A percentile compares a stretch with the other conserved stretches of the same genome.
phyloP scores from a whole-genome alignment of 2,329 filamentous ascomycete species.

The Cladosporium colombiae region DNA sequence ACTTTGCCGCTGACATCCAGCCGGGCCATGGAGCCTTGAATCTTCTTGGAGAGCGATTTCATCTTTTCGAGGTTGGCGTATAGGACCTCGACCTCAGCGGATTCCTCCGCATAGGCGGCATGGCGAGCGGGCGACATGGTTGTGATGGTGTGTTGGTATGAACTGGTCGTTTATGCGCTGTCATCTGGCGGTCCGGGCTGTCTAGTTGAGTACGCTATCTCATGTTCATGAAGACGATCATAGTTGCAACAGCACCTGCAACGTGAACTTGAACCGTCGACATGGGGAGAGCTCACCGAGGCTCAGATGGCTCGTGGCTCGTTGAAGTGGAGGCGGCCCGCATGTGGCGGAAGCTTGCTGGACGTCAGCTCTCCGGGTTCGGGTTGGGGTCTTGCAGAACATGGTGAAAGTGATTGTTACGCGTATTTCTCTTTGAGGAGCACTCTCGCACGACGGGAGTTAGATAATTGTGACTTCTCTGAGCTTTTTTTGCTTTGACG shows the following conservation, averaged over 20 bases:
- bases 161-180: not conserved
- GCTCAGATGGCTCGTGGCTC: not conserved
- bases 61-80: conserved; percentile 83
- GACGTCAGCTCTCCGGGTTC: not conserved
- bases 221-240: not conserved
- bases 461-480: not conserved
- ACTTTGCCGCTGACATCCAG: conserved; percentile 87
- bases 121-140: conserved; percentile 45
- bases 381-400: not conserved
- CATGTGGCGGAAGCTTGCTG: not conserved
- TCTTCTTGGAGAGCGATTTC: conserved; percentile 89
- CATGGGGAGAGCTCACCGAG: conserved; percentile 1
- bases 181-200: not conserved
- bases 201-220: not conserved
- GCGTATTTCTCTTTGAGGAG: not conserved
- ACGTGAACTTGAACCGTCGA: not conserved
- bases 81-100: conserved; percentile 67
- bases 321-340: no score
- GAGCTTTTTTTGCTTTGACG: rapidly evolving
- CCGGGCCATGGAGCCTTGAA: conserved; percentile 80
- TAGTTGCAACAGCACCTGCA: not conserved
- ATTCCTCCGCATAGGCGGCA: conserved; percentile 64
- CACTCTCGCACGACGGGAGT: not conserved
- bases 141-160: not conserved
- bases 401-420: not conserved